These are phyloP conservation scores for Termitomyces eurrhizus DNA, from an alignment of 768 basidiomycete genomes.

Conservation along the genomic window DNA sequence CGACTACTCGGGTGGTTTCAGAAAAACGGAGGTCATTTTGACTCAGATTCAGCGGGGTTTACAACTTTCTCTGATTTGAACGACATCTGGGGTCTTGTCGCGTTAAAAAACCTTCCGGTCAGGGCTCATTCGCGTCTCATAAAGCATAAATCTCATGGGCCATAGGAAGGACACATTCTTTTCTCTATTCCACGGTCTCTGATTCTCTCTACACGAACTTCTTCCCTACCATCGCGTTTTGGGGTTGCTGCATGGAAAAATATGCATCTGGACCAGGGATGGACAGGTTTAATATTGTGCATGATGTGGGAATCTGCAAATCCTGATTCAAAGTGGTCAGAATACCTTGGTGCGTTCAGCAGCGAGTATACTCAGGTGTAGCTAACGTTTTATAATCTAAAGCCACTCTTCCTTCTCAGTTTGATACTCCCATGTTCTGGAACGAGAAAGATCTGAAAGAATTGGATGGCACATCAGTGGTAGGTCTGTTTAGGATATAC, in stretches of 20 bases:
- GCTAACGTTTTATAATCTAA: slow-evolving; percentile 1
- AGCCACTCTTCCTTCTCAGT: slow-evolving; percentile 67
- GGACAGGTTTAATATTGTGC: slow-evolving; percentile 85
- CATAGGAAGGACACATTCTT: slow-evolving; percentile 67
- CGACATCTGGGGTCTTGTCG: slow-evolving; percentile 72
- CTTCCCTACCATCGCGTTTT: slow-evolving; percentile 55
- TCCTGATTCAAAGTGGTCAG: slow-evolving; percentile 58
- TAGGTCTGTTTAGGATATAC: slow-evolving; percentile 50
- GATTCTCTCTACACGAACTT: slow-evolving; percentile 78
- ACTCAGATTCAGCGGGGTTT: slow-evolving; percentile 42
- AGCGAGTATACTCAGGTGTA: not conserved
- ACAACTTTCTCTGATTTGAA: slow-evolving; percentile 42
- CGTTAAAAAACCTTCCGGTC: slow-evolving; percentile 71
- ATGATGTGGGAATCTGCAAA: slow-evolving; percentile 93
- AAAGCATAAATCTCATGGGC: slow-evolving; percentile 1
- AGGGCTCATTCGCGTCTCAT: slow-evolving; percentile 14
- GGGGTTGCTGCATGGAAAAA: slow-evolving; percentile 63
- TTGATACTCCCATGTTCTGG: slow-evolving; percentile 98
- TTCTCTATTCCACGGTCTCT: slow-evolving; percentile 80
- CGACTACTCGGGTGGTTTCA: slow-evolving; percentile 50
- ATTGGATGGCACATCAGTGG: slow-evolving; percentile 80
- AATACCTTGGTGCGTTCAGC: slow-evolving; percentile 59
- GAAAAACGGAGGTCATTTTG: slow-evolving; percentile 45
- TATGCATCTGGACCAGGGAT: slow-evolving; percentile 60
- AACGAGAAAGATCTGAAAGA: slow-evolving; percentile 63